phyloP scores from a whole-genome alignment of 805 yeast genomes.

The Metschnikowia noctiluminum region DNA sequence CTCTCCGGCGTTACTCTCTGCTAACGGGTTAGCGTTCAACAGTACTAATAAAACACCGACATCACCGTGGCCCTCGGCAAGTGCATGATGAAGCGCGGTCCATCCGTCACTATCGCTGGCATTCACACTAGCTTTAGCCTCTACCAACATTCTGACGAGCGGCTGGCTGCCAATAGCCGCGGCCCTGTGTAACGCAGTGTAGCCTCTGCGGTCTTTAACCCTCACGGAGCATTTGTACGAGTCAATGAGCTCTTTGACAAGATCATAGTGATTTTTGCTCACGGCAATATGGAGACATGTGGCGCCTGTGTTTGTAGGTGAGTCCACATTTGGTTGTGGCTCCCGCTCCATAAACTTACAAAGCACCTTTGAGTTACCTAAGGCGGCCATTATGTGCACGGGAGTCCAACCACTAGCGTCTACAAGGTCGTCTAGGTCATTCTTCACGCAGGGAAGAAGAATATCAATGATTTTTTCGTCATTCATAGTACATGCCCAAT shows the following conservation, averaged over 20 bases:
- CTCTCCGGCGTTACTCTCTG: conserved; percentile 50
- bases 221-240: conserved; percentile 59
- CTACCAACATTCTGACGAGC: conserved; percentile 52
- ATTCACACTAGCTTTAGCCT: conserved; percentile 59
- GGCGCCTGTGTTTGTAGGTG: conserved; percentile 54
- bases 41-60: conserved; percentile 59
- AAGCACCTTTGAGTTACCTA: conserved; percentile 59
- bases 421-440: conserved; percentile 62
- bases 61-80: conserved; percentile 86
- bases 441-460: conserved; percentile 24
- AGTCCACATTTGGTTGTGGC: conserved; percentile 59
- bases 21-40: conserved; percentile 61
- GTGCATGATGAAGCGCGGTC: conserved; percentile 87
- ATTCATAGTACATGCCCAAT: conserved; percentile 81
- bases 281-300: conserved; percentile 77
- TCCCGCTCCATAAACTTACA: conserved; percentile 43
- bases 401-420: conserved; percentile 91
- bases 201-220: conserved; percentile 62
- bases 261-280: conserved; percentile 57
- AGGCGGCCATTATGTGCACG: conserved; percentile 74
- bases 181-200: conserved; percentile 76
- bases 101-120: conserved; percentile 69
- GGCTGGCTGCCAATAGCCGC: conserved; percentile 68
- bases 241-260: conserved; percentile 51
- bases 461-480: conserved; percentile 50